These are phyloP conservation scores for Backusella mclennaniae DNA, from an alignment of 192 early-diverging fungal species.

Conservation along the genomic window DNA sequence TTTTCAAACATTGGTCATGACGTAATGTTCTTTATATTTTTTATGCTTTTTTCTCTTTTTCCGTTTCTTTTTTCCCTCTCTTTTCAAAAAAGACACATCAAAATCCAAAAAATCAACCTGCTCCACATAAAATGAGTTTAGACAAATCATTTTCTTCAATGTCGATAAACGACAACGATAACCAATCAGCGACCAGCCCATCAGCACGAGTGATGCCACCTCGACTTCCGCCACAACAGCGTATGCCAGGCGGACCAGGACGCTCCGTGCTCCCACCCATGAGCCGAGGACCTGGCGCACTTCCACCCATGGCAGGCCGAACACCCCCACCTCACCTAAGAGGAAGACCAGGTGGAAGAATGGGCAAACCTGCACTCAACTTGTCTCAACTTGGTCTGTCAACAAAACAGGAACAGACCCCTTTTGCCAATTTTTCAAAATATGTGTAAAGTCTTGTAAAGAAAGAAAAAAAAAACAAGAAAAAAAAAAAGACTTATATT, in stretches of 20 bases:
- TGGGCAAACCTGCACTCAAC: slow-evolving; percentile 22
- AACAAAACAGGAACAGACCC: slow-evolving; percentile 36
- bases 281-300: slow-evolving; percentile 11
- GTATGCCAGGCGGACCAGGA: not conserved
- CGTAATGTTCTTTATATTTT: not conserved
- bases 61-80: not conserved
- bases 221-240: not conserved
- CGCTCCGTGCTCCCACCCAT: slow-evolving; percentile 30
- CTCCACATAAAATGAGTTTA: slow-evolving; percentile 16
- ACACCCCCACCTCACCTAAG: not conserved
- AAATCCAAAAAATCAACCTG: not conserved
- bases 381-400: slow-evolving; percentile 28
- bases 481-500: not conserved
- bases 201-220: not conserved
- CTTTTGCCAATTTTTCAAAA: slow-evolving; percentile 66
- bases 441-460: slow-evolving; percentile 53
- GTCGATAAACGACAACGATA: slow-evolving; percentile 19
- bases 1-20: not conserved
- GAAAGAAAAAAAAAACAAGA: not conserved
- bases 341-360: slow-evolving; percentile 15
- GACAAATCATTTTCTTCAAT: slow-evolving; percentile 22
- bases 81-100: not conserved
- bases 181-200: not conserved
- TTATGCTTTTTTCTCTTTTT: not conserved
- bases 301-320: slow-evolving; percentile 20